Evolutionary conservation across 768 basidiomycete genomes (phyloP), one percentile per base, ranked within the genome.

Genomic region (Botryobasidium botryosum): DNA sequence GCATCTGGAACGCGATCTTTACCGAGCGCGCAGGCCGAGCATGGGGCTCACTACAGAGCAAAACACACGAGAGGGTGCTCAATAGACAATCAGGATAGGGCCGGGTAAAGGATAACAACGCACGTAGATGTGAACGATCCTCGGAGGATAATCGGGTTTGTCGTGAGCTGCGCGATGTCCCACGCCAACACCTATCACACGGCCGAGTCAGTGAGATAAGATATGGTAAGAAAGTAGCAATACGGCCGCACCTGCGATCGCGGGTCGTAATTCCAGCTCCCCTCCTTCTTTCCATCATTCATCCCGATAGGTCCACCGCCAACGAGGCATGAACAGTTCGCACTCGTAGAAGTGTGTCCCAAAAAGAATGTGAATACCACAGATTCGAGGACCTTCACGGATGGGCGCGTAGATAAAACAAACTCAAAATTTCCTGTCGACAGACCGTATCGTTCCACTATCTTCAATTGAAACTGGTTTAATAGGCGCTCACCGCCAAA

Each of bases 261-360:
- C 0, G 77, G 69, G 56, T 91, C 81, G 57, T 83, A 90, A 32
- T 72, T 65, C 87, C 87, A 94, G 26, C 76, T 78, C 3, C 80
- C 74, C 23, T 69, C 75, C 52, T 50, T 56, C 53, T 73, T 72
- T 91, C 83, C 50, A 92, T 67, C 29, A 21, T n/a, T 31, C 10
- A 44, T 24, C n/a, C 35, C 35, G 10, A 21, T 31, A 17, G 28
- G 25, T 7, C 43, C 46, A 31, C n/a, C 21, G 5, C 8, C 42
- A 4, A 17, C 10, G 29, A 10, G 6, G 50, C 41, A 24, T 48
- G 44, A 40, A 32, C 44, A 52, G 48, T 35, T 60, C 56, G 4
- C 57, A 54, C 12, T 42, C 12, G 26, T 21, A 28, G 40, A 42
- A 29, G 8, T 13, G 8, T 25, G 8, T 8, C 40, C 40, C 13